A percentile compares a stretch with the other conserved stretches of the same genome.
Evolutionary conservation across 768 basidiomycete species (phyloP).

Genomic region (Galerina sulciceps): DNA sequence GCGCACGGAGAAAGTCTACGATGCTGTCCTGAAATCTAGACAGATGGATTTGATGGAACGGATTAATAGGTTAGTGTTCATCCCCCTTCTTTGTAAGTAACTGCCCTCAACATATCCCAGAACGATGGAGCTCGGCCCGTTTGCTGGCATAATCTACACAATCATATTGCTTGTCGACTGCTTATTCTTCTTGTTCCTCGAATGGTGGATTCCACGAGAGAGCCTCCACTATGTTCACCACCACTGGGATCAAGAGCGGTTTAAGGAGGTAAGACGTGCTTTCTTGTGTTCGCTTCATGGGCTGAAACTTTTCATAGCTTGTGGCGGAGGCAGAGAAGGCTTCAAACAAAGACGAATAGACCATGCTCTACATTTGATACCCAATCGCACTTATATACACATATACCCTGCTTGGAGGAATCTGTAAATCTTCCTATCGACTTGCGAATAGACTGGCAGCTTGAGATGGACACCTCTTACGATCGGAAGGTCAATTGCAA

Average conservation of each 20-base stretch:
- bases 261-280: constrained; percentile 33
- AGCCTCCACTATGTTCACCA: constrained; percentile 74
- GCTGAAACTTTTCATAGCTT: no score
- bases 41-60: constrained; percentile 79
- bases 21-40: constrained; percentile 60
- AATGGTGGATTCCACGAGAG: constrained; percentile 82
- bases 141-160: constrained; percentile 87
- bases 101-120: constrained; percentile 32
- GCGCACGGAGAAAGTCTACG: constrained; percentile 86
- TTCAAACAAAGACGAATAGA: no score
- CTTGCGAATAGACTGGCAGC: no score
- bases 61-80: constrained; percentile 61
- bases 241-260: constrained; percentile 59
- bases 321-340: no score
- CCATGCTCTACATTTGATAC: no score
- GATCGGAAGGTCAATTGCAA: no score
- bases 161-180: constrained; percentile 90
- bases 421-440: no score
- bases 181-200: constrained; percentile 83
- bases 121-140: constrained; percentile 77
- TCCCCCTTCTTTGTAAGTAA: neutral
- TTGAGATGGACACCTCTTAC: no score
- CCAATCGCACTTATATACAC: no score
- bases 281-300: no score
- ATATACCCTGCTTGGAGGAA: no score